These are phyloP conservation scores for Leccinum fuscescens DNA, from an alignment of 1,284 basidiomycete species.

Conservation along the genomic window DNA sequence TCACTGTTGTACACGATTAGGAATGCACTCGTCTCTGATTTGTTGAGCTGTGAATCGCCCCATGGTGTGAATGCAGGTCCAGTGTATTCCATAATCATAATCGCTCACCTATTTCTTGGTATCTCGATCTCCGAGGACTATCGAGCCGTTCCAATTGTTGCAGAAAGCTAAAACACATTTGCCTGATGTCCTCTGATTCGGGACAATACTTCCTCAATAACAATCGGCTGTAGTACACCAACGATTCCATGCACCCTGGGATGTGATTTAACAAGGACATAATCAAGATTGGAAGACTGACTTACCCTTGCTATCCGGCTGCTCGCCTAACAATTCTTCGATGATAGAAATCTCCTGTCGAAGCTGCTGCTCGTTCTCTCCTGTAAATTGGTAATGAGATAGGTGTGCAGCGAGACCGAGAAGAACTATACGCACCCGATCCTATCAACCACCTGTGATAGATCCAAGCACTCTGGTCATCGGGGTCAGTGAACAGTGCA, in stretches of 20 bases:
- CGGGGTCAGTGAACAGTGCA: constrained; percentile 95
- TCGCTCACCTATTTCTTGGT: constrained; percentile 59
- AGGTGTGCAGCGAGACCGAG: not conserved
- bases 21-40: constrained; percentile 10
- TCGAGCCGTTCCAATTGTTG: constrained; percentile 55
- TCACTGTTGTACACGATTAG: constrained; percentile 5
- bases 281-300: constrained; percentile 6
- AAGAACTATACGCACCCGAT: constrained; percentile 45
- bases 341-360: constrained; percentile 81
- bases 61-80: not conserved
- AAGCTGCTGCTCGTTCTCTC: constrained; percentile 55
- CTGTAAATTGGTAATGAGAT: constrained; percentile 34
- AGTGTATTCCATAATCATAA: not conserved
- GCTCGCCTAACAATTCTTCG: constrained; percentile 81
- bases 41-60: constrained; percentile 20
- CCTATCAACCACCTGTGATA: constrained; percentile 97
- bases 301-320: constrained; percentile 93
- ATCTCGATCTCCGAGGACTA: constrained; percentile 56
- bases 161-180: constrained; percentile 55
- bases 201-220: constrained; percentile 46
- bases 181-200: constrained; percentile 38
- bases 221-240: constrained; percentile 77
- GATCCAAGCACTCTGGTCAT: constrained; percentile 96
- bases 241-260: constrained; percentile 89
- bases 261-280: not conserved